Conservation (phyloP, 352 stramenopile genomes). For the Phytophthora cactorum region DNA sequence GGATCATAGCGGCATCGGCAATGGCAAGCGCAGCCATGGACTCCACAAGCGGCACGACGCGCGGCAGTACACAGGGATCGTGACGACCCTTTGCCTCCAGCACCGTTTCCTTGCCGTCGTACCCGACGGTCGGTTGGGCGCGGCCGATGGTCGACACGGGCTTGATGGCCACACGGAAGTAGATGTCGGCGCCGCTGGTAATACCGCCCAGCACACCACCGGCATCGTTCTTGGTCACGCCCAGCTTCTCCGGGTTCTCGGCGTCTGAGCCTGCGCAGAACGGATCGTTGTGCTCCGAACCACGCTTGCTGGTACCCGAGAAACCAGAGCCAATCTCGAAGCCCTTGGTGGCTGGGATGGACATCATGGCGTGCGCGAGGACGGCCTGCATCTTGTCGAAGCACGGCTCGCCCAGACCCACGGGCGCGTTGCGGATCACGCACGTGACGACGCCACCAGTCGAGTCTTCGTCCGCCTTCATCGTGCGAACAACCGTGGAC, state of each 20-base stretch:
- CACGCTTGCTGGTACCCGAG: constrained; percentile 94
- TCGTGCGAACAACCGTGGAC: constrained; percentile 94
- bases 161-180: constrained; percentile 99
- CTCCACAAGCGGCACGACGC: constrained; percentile 98
- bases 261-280: constrained; percentile 82
- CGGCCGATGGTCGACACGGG: constrained; percentile 98
- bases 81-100: constrained; percentile 97
- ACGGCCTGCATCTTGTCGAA: constrained; percentile 99
- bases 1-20: constrained; percentile 96
- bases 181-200: constrained; percentile 98
- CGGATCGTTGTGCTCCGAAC: constrained; percentile 98
- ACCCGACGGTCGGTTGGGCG: constrained; percentile 94
- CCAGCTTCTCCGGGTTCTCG: constrained; percentile 59
- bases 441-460: constrained; percentile 96
- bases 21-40: constrained; percentile 97
- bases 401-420: constrained; percentile 97
- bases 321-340: constrained; percentile 98
- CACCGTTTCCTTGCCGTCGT: constrained; percentile 95
- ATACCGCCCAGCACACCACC: constrained; percentile 98
- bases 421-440: constrained; percentile 96
- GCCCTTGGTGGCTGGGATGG: constrained; percentile 98
- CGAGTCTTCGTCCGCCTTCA: constrained; percentile 92
- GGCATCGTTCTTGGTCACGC: constrained; percentile 88
- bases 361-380: constrained; percentile 99
- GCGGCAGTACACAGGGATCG: constrained; percentile 98